Percentiles rank a stretch among this genome's conserved stretches.
Conservation (phyloP, 441 rosid species). For the Erodium trifolium region DNA sequence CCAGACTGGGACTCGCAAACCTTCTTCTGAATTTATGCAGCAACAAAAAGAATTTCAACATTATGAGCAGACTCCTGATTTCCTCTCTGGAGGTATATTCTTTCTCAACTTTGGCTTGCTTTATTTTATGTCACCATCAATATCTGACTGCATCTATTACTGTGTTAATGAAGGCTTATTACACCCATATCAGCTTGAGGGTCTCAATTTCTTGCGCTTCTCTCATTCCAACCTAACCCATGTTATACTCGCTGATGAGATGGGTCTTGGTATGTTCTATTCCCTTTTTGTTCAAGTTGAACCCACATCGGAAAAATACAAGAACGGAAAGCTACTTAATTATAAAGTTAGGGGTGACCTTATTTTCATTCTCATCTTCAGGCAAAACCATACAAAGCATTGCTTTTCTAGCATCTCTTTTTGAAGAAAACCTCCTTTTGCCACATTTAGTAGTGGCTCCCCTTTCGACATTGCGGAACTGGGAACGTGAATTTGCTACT, state of each 20-base stretch:
- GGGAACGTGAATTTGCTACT: slow-evolving; percentile 96
- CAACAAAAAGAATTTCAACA: slow-evolving; percentile 77
- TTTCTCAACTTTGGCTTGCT: slow-evolving; percentile 10
- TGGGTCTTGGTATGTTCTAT: slow-evolving; percentile 77
- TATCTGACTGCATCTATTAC: slow-evolving; percentile 1
- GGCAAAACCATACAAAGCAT: slow-evolving; percentile 99
- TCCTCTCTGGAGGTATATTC: slow-evolving; percentile 52
- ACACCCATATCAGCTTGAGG: slow-evolving; percentile 98
- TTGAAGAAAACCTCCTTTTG: slow-evolving; percentile 65
- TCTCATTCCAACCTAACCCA: slow-evolving; percentile 97
- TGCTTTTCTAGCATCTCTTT: slow-evolving; percentile 95
- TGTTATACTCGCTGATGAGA: slow-evolving; percentile 99
- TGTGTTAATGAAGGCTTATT: slow-evolving; percentile 60
- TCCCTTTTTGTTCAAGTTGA: too few relatives aligned
- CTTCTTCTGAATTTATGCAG: slow-evolving; percentile 45
- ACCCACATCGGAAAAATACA: too few relatives aligned
- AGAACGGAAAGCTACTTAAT: too few relatives aligned
- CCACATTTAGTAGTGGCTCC: slow-evolving; percentile 98
- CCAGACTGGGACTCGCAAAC: slow-evolving; percentile 52
- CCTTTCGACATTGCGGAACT: slow-evolving; percentile 91
- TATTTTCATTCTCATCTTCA: slow-evolving; percentile 23
- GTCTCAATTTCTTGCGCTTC: slow-evolving; percentile 87
- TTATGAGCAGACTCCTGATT: slow-evolving; percentile 77
- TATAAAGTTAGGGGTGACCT: too few relatives aligned
- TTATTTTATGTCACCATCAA: slow-evolving; percentile 11